Evolutionary conservation across 768 basidiomycete genomes (phyloP).

Genomic region (Scleroderma bovista): DNA sequence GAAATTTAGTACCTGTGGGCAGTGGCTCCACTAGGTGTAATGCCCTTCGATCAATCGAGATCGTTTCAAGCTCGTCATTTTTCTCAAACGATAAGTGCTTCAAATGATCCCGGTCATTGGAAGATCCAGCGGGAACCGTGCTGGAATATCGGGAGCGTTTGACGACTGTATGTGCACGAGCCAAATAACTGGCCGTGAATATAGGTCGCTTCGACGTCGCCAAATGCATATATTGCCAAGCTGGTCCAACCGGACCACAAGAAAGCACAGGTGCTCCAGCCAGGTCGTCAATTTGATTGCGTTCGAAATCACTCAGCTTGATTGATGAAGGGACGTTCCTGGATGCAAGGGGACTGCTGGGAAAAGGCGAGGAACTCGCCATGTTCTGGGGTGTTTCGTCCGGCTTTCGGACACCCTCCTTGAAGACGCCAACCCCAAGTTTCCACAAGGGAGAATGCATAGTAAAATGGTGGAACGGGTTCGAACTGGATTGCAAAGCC

Average conservation of each 20-base stretch:
- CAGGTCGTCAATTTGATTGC: constrained; percentile 8
- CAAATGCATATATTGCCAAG: not conserved
- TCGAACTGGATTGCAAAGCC: constrained; percentile 16
- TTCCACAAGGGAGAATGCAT: constrained; percentile 4
- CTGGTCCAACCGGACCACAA: not conserved
- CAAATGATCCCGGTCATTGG: not conserved
- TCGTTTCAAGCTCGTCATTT: not conserved
- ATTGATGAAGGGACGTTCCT: too few relatives aligned
- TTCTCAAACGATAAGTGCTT: not conserved
- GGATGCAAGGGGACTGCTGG: constrained; percentile 1
- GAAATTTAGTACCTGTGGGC: too few relatives aligned
- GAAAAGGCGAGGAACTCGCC: not conserved
- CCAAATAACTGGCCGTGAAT: not conserved
- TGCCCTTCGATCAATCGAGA: not conserved
- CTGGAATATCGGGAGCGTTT: not conserved
- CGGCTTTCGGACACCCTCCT: not conserved
- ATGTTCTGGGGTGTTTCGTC: not conserved
- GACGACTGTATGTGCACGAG: not conserved
- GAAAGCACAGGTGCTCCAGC: not conserved
- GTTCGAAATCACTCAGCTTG: too few relatives aligned
- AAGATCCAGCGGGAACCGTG: not conserved
- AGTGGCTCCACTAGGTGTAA: not conserved
- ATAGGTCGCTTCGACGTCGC: not conserved
- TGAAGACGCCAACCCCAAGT: not conserved
- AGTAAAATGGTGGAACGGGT: constrained; percentile 3